These are phyloP conservation scores for Alternaria infectoria DNA, from an alignment of 2,329 filamentous ascomycete species.

Conservation along the genomic window DNA sequence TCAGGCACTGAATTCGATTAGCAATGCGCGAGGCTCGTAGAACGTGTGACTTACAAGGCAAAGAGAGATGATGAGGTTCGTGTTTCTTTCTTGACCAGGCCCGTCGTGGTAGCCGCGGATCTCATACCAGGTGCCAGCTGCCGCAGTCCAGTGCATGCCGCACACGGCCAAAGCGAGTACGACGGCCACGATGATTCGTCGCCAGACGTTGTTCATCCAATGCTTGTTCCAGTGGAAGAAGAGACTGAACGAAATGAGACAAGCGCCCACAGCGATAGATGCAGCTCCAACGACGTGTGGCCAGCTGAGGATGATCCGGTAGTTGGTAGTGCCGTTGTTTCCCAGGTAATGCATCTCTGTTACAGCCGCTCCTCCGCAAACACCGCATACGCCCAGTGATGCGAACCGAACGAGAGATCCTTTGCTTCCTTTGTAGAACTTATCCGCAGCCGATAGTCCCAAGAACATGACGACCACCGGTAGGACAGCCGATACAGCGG, in stretches of 20 bases:
- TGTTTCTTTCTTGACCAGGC: slow-evolving; percentile 57
- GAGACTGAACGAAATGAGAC: slow-evolving; percentile 70
- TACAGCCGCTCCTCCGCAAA: slow-evolving; percentile 75
- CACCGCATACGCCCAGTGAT: slow-evolving; percentile 63
- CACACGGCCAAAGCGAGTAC: slow-evolving; percentile 77
- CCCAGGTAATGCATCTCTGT: slow-evolving; percentile 89
- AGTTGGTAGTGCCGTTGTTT: slow-evolving; percentile 83
- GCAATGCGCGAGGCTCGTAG: slow-evolving; percentile 70
- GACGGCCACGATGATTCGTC: slow-evolving; percentile 69
- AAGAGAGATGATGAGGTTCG: slow-evolving; percentile 75
- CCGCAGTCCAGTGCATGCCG: slow-evolving; percentile 87
- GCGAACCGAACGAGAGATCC: slow-evolving; percentile 32
- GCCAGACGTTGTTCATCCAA: slow-evolving; percentile 83
- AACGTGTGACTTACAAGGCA: slow-evolving; percentile 62
- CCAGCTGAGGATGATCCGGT: slow-evolving; percentile 66
- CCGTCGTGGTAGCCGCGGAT: slow-evolving; percentile 56
- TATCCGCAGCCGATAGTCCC: slow-evolving; percentile 73
- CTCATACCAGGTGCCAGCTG: slow-evolving; percentile 72
- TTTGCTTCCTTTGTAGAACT: slow-evolving; percentile 39
- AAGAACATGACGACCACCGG: slow-evolving; percentile 75
- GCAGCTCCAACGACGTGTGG: slow-evolving; percentile 71
- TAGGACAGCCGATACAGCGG: slow-evolving; percentile 78
- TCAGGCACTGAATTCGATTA: slow-evolving; percentile 51
- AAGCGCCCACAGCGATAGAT: slow-evolving; percentile 75
- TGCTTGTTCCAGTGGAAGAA: slow-evolving; percentile 79